phyloP scores from a whole-genome alignment of 257 asterid species.

The Solanum sparsipilum region DNA sequence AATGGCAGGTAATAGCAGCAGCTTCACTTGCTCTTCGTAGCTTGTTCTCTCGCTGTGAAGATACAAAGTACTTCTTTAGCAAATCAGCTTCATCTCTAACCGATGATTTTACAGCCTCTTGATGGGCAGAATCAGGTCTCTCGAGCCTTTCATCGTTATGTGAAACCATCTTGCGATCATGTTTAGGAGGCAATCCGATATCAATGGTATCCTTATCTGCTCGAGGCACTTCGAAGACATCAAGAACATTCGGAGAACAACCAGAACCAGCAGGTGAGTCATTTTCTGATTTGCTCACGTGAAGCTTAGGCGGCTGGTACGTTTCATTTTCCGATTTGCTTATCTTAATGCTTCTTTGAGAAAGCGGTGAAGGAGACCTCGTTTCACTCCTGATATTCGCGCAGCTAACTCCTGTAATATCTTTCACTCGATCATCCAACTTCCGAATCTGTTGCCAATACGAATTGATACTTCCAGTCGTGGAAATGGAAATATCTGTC shows the following conservation, averaged over 20 bases:
- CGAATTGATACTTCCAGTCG: slow-evolving; percentile 26
- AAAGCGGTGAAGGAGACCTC: slow-evolving; percentile 33
- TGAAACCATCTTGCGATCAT: slow-evolving; percentile 7
- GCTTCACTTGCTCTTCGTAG: slow-evolving; percentile 29
- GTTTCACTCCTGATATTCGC: slow-evolving; percentile 14
- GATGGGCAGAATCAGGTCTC: slow-evolving; percentile 13
- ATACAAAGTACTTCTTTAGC: slow-evolving; percentile 51
- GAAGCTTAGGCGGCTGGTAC: slow-evolving; percentile 10
- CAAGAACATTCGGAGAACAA: slow-evolving; percentile 42
- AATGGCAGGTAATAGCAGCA: slow-evolving; percentile 25
- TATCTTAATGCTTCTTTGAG: slow-evolving; percentile 13
- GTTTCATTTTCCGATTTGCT: slow-evolving; percentile 7
- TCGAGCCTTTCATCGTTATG: slow-evolving; percentile 18
- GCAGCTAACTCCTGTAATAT: slow-evolving; percentile 44
- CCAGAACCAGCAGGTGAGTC: slow-evolving; percentile 15
- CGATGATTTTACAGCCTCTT: slow-evolving; percentile 16
- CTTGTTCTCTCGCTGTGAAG: slow-evolving; percentile 23
- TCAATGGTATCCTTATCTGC: slow-evolving; percentile 13
- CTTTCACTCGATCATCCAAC: slow-evolving; percentile 47
- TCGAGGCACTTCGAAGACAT: slow-evolving; percentile 92
- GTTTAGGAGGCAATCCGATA: slow-evolving; percentile 18
- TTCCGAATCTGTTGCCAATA: slow-evolving; percentile 61
- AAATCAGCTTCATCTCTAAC: slow-evolving; percentile 41
- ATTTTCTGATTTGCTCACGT: slow-evolving; percentile 1
- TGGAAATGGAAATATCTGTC: slow-evolving; percentile 22